Evolutionary conservation across 768 basidiomycete species (phyloP), one percentile per base, ranked within the genome.

Genomic region (Naganishia vaughanmartiniae): DNA sequence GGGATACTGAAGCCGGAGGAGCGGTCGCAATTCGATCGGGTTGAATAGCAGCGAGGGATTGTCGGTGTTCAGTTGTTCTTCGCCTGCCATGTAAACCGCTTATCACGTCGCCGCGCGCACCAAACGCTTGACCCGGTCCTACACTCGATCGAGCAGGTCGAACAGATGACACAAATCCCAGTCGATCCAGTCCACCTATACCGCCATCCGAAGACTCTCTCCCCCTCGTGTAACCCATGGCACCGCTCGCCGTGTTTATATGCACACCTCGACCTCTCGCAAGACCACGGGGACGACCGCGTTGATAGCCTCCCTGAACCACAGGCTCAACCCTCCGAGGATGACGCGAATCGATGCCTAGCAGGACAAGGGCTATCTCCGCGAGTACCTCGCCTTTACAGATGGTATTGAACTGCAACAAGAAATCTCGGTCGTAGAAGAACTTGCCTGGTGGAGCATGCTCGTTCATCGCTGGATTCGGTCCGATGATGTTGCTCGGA

Each of bases 371-470:
- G 71, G 92, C 87, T 51, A 93, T 92, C 31, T 97, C 88, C 68
- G 86, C 85, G 67, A 91, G 92, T 2, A 96, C 95, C 81, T 93
- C 94, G 83, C 96, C 95, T 81, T 88, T 91, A 85, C 95, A 99
- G 71, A 95, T 83, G 28, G 83, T 82, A 91, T 95, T 93, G 84
- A 99, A 99, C 79, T 99, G 95, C 70, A 99, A 83, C 31, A 99
- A 86, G 87, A 99, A 99, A n/a, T 94, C 92, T 46, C 94, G 92
- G 80, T 97, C 93, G 80, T 99, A 99, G 77, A 95, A 92, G 84
- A 93, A 95, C 82, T 92, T 94, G 76, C 92, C 92, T 67, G 91
- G 87, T 82, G 89, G 87, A 7, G 89, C 89, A 72, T 88, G 87
- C 66, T 86, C 83, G 81, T 96, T 97, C 74, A 97, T 89, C 74